These are phyloP conservation scores for Marasmius tenuissimus DNA, from an alignment of 1,284 basidiomycete genomes.

Conservation along the genomic window DNA sequence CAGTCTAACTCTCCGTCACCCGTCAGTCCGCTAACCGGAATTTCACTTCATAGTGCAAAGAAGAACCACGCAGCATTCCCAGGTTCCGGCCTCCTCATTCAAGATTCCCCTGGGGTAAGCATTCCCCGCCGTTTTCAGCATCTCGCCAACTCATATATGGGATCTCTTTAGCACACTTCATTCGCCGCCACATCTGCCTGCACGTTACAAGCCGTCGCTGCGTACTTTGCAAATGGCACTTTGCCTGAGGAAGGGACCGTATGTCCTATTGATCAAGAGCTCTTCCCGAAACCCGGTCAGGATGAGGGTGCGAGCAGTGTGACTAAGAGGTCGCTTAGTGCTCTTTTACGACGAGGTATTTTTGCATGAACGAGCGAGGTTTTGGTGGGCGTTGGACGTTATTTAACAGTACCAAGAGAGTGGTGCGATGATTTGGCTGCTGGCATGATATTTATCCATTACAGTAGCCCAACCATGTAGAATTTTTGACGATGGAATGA, in stretches of 20 bases:
- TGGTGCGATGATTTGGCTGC: too few relatives aligned
- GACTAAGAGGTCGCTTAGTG: too few relatives aligned
- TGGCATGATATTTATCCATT: too few relatives aligned
- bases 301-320: too few relatives aligned
- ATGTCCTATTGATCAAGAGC: constrained; percentile 29
- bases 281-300: neutral
- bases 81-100: constrained; percentile 38
- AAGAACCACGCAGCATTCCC: constrained; percentile 36
- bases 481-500: too few relatives aligned
- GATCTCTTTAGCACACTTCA: constrained; percentile 35
- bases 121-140: neutral
- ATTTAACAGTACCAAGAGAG: too few relatives aligned
- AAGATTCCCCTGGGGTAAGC: constrained; percentile 41
- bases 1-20: neutral
- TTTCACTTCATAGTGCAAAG: constrained; percentile 30
- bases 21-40: neutral
- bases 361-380: too few relatives aligned
- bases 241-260: constrained; percentile 41
- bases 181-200: constrained; percentile 41
- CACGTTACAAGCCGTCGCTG: constrained; percentile 37
- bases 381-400: too few relatives aligned
- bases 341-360: too few relatives aligned
- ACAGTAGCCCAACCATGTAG: too few relatives aligned
- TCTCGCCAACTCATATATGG: neutral
- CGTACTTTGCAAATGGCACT: constrained; percentile 41